Base-by-base conservation (phyloP, 2,329 filamentous ascomycete genomes). In the Elsinoe ampelina region DNA sequence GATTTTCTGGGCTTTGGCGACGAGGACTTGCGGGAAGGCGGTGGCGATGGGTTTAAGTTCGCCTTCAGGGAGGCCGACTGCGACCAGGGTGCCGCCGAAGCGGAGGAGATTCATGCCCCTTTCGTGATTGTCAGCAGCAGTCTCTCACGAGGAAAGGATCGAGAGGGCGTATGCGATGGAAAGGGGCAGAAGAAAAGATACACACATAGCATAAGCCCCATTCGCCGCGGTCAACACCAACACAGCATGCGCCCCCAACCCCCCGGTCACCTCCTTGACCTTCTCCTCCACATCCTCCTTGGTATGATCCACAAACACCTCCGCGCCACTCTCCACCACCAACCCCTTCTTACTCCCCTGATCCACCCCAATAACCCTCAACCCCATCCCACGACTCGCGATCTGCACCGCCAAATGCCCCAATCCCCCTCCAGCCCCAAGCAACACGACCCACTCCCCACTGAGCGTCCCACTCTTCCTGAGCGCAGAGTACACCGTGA, bases 401-500 rank as follows among this genome's bases (percentile, higher is more conserved):
- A 85, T 77, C 63, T 86, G 81, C n/a, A 77, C 74, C 1, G 79
- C 82, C 8, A 85, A 68, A 70, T 85, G 81, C 34, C 84, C 82
- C n/a, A 85, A 71, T 2, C 83, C 66, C 22, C 66, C 67, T 17
- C 67, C 66, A 7, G 64, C 63, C 13, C 66, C 66, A 19, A 67
- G 61, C 26, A 86, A 77, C 0, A 82, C 77, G 1, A 86, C 76
- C 74, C 75, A 83, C 50, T 83, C 75, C 4, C 83, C 82, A 1
- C 78, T 76, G 56, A 77, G 73, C 2, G 81, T 81, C 39, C 76
- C 75, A 57, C 77, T 77, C 64, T 84, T 84, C 57, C 80, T 78
- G 43, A 87, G 75, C 19, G 82, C 84, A 2, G 79, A 72, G 70
- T 86, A 86, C n/a, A 81, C 79, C 1, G 83, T 86, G 12, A 86